Percentiles rank a stretch among this genome's conserved stretches.
phyloP scores from a whole-genome alignment of 371 early-diverging fungal genomes.

The Actinomortierella ambigua region DNA sequence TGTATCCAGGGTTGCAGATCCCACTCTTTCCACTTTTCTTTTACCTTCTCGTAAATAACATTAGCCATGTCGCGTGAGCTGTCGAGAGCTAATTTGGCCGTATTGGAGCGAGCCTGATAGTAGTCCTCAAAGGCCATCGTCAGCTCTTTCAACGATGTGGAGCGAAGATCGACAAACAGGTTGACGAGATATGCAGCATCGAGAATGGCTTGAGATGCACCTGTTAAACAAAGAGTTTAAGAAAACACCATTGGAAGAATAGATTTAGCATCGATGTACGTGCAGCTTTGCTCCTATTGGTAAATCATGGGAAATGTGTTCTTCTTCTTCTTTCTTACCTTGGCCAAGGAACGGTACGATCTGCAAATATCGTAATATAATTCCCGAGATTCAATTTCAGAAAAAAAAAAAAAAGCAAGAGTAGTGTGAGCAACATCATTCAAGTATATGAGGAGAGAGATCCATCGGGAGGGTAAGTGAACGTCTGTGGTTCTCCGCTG shows the following conservation, averaged over 20 bases:
- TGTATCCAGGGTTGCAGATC: neutral
- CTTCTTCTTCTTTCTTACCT: constrained; percentile 7
- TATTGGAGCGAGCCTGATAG: constrained; percentile 23
- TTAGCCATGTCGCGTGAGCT: constrained; percentile 44
- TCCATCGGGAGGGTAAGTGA: too few species aligned
- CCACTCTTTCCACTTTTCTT: neutral
- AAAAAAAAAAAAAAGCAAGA: neutral
- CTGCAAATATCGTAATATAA: too few species aligned
- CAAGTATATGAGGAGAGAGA: too few species aligned
- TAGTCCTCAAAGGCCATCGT: constrained; percentile 23
- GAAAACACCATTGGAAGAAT: too few species aligned
- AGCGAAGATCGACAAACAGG: constrained; percentile 12
- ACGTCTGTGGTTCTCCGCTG: too few species aligned
- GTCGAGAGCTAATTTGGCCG: constrained; percentile 29
- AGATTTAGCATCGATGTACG: too few species aligned
- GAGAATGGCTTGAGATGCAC: constrained; percentile 44
- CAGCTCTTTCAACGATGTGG: constrained; percentile 4
- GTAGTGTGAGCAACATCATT: constrained; percentile 1
- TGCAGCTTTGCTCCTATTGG: too few species aligned
- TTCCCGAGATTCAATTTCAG: neutral
- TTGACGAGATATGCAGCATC: constrained; percentile 35
- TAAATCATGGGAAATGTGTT: too few species aligned
- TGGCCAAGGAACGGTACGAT: constrained; percentile 46
- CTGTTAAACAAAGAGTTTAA: too few species aligned
- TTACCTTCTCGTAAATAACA: constrained; percentile 39